A percentile compares a stretch with the other conserved stretches of the same genome.
Conservation (phyloP, 495 filamentous ascomycete genomes). For the Massariosphaeria phaeospora region DNA sequence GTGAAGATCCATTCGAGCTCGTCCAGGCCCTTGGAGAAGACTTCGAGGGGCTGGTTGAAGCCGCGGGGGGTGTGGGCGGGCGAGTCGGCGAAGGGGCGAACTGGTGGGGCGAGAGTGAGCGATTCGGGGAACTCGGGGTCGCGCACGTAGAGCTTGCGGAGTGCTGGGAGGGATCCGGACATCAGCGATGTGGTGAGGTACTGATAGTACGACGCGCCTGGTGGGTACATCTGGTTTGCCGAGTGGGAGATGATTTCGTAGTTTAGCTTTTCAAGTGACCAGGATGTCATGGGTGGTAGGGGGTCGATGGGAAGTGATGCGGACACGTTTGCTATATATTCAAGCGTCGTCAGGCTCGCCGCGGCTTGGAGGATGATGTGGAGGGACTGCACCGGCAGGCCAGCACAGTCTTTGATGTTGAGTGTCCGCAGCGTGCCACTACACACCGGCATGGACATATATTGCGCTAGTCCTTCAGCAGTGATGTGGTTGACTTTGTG, state of each 20-base stretch:
- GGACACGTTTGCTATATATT: conserved; percentile 60
- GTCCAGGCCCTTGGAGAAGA: conserved; percentile 81
- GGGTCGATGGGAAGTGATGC: conserved; percentile 58
- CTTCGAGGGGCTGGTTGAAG: conserved; percentile 62
- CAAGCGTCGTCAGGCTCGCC: conserved; percentile 58
- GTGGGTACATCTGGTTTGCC: conserved; percentile 51
- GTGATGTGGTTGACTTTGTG: conserved; percentile 65
- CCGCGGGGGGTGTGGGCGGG: conserved; percentile 38
- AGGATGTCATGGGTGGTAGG: conserved; percentile 61
- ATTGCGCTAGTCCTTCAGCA: conserved; percentile 58
- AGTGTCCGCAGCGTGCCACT: conserved; percentile 54
- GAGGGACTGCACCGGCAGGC: conserved; percentile 57
- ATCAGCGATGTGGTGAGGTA: conserved; percentile 81
- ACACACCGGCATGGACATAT: conserved; percentile 52
- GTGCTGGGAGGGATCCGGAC: conserved; percentile 63
- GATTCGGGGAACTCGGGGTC: conserved; percentile 73
- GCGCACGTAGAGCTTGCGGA: conserved; percentile 76
- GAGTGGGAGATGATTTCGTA: conserved; percentile 72
- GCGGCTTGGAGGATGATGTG: conserved; percentile 60
- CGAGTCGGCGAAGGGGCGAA: conserved; percentile 46
- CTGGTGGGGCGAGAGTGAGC: conserved; percentile 62
- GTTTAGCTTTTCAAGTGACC: conserved; percentile 62
- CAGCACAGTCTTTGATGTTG: conserved; percentile 55
- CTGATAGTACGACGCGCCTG: conserved; percentile 68
- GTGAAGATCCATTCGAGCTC: conserved; percentile 84